Percentiles rank a stretch among this genome's conserved stretches.
Conservation (phyloP, 441 rosid species). For the Pelargonium citronellum region DNA sequence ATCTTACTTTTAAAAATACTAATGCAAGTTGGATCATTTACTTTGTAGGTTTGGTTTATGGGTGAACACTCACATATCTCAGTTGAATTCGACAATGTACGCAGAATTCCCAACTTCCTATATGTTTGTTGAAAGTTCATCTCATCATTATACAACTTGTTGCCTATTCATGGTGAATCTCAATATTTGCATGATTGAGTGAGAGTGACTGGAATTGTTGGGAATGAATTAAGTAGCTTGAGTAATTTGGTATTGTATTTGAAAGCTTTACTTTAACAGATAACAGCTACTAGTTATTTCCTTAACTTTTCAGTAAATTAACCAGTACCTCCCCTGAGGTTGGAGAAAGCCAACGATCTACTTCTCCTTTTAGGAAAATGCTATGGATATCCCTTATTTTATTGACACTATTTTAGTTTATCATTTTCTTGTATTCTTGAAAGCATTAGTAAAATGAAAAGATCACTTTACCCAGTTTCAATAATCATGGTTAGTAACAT, state of each 20-base stretch:
- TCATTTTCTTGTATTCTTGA: background rate
- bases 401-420: background rate
- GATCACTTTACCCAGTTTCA: background rate
- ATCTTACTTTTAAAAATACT: background rate
- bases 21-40: background rate
- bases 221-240: background rate
- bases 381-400: background rate
- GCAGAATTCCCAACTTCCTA: conserved; percentile 22
- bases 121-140: conserved; percentile 8
- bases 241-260: background rate
- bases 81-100: conserved; percentile 75
- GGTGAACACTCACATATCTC: conserved; percentile 84
- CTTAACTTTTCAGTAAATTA: no score
- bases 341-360: no score
- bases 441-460: background rate
- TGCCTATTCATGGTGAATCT: conserved; percentile 3
- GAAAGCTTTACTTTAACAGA: background rate
- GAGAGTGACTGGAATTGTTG: background rate
- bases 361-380: background rate
- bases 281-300: background rate
- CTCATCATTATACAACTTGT: conserved; percentile 13
- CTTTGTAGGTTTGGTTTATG: conserved; percentile 70
- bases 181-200: background rate
- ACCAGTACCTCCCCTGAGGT: no score
- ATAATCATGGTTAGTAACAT: background rate